Base-by-base conservation (phyloP, 2,329 filamentous ascomycete species). In the Lecanoromycetidae sp. region DNA sequence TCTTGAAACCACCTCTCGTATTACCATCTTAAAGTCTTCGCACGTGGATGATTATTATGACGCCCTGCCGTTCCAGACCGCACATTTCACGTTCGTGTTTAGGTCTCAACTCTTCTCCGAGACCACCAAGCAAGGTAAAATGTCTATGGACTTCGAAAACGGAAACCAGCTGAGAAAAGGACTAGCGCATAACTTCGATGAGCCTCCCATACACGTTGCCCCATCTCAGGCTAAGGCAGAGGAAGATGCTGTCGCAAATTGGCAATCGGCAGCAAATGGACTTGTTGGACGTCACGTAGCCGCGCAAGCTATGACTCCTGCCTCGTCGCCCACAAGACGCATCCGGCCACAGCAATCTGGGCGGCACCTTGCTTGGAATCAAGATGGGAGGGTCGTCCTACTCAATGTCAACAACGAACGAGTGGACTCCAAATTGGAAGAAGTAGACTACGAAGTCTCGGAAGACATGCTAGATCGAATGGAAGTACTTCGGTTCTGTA, bases 381-480 rank as follows among this genome's bases (percentile, higher is more conserved):
- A 13, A 6, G 9, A 2, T 9, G 19, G 27, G 8, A 29, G 12
- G 19, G 26, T 12, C 6, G 13, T 43, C 2, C 19, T 29, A 6
- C 7, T 50, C 10, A 50, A 50, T 39, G 17, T 46, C 36, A 26
- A 46, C 22, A 13, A 34, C 13, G 17, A 50, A 29, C 42, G 42
- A 4, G 19, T 50, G 1, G 48, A 50, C 5, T n/a, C 20, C 9
- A 12, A 26, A 6, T n/a, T 46, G 13, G 15, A 20, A 19, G 22
- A 49, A 3, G 17, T 34, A 2, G 34, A 34, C 15, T 13, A 25
- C 20, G 37, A 39, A 23, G 15, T 33, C 13, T 19, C 17, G 6
- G 23, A 50, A 8, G 40, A 27, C 9, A 45, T 50, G 39, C 9
- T n/a, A n/a, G 29, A 29, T 12, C 27, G 22, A 2, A 29, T 44